Base-by-base conservation (phyloP, 495 filamentous ascomycete genomes). In the Hypoxylon lenormandii region DNA sequence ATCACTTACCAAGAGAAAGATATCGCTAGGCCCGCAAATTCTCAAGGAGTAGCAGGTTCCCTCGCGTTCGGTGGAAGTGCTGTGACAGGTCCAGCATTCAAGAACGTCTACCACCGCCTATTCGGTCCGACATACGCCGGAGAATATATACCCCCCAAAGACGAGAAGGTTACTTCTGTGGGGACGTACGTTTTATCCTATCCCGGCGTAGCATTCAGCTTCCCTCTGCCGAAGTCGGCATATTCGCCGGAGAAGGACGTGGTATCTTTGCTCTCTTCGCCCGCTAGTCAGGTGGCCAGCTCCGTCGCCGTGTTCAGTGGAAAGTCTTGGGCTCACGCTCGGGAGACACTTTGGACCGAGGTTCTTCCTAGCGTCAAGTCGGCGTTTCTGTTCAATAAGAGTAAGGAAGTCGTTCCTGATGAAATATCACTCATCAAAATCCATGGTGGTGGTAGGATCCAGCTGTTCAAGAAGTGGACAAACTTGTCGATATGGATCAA, bases 81-180 rank as follows among this genome's bases (percentile, higher is more conserved):
- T 38, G 63, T 83, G 2, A 79, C 83, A 4, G 92, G 94, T 4
- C 95, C 95, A 4, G 88, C 86, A 30, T 98, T 97, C 76, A 87
- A 90, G 40, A 92, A 96, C 79, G 90, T 98, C 57, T 97, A 97
- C 77, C 91, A 95, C 53, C 89, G 90, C 49, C 83, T 97, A 3
- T 89, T 98, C 73, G 95, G 95, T 0, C 93, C 93, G 12, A 94
- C 94, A 0, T 97, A 93, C 74, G 89, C 91, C 2, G 95, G 95
- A 33, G 95, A 98, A 81, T 97, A 94, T 66, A 80, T 96, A 23
- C 83, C 89, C 18, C 6, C 53, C 45, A 72, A 18, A 4, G 4
- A 45, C 16, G 57, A 18, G 55, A 70, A 36, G 59, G 60, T 21
- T 54, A 80, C 36, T 74, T 79, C 22, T 71, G 79, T 86, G 8